Conservation (phyloP, 1,284 basidiomycete genomes). For the Pascua sp. region DNA sequence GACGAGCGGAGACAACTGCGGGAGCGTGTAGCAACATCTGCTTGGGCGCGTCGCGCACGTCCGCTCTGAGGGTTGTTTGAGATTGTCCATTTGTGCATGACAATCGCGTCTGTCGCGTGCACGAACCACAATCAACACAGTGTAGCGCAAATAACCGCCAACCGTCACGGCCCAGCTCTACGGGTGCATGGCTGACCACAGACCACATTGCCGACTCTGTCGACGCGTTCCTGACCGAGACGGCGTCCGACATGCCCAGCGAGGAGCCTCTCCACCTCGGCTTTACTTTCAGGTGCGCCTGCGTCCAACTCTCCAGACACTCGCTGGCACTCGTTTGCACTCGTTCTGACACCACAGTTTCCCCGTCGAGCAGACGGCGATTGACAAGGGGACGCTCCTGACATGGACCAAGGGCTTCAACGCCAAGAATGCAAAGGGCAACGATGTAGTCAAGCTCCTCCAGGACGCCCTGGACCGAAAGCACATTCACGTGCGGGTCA, state of each 20-base stretch:
- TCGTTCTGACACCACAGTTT: conserved; percentile 55
- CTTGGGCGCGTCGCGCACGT: no score
- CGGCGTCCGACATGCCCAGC: conserved; percentile 48
- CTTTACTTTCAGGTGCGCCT: conserved; percentile 70
- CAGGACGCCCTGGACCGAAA: conserved; percentile 92
- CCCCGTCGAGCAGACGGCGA: conserved; percentile 93
- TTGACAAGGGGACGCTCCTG: conserved; percentile 81
- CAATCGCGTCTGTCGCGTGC: no score
- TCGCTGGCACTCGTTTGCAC: neutral
- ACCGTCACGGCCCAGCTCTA: no score
- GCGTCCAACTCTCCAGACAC: neutral
- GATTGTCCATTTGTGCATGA: neutral
- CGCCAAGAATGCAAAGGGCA: conserved; percentile 83
- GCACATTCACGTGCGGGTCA: conserved; percentile 88
- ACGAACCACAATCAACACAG: no score
- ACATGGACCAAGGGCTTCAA: conserved; percentile 98
- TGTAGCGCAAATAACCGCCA: no score
- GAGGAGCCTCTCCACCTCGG: conserved; percentile 70
- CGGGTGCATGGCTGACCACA: conserved; percentile 44
- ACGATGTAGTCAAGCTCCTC: conserved; percentile 86
- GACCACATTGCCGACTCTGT: conserved; percentile 97
- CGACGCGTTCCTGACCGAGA: conserved; percentile 83
- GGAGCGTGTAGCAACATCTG: no score
- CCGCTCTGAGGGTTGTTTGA: no score
- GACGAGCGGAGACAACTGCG: no score